Base-by-base conservation (phyloP, 2,329 filamentous ascomycete genomes). In the Bipolaris victoriae region DNA sequence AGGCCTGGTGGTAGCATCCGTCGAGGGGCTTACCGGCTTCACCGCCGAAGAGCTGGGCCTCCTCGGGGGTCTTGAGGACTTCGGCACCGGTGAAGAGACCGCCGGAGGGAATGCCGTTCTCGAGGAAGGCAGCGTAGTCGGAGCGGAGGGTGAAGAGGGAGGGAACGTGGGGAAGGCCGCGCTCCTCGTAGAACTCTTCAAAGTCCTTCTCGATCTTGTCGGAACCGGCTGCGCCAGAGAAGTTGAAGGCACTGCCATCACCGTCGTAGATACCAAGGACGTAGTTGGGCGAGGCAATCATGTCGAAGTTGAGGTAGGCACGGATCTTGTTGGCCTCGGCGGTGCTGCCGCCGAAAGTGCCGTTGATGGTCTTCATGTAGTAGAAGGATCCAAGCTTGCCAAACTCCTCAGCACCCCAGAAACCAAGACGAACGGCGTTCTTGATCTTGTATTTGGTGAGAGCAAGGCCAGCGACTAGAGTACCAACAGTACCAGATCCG, bases 261-360 rank as follows among this genome's bases (percentile, higher is more conserved):
- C 75, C 75, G 53, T 78, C 75, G 60, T 77, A 77, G 61, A 78
- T 74, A 20, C 73, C 74, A 22, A 75, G 69, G 33, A 76, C 69
- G 58, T 75, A 78, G 71, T 77, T 78, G 41, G 76, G 76, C 3
- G 66, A 71, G 5, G 73, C 76, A 40, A 78, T 76, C 77, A 78
- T 79, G 65, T 79, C 77, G 64, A 78, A 79, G 70, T 79, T 78
- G 61, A 79, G 75, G 63, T 78, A 78, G 11, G 76, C 73, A 10
- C 75, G 70, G 53, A 79, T 69, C 62, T 78, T 77, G 53, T 58
- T 61, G 24, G 73, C 70, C 53, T 78, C 76, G 2, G 65, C 57
- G n/a, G 61, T 52, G 31, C 58, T 63, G 43, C 72, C 72, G 35
- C 60, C 58, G 29, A 77, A 64, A 18, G 66, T 68, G 26, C 71